Evolutionary conservation across 768 basidiomycete genomes (phyloP).

Genomic region (Stropharia rugosoannulata): DNA sequence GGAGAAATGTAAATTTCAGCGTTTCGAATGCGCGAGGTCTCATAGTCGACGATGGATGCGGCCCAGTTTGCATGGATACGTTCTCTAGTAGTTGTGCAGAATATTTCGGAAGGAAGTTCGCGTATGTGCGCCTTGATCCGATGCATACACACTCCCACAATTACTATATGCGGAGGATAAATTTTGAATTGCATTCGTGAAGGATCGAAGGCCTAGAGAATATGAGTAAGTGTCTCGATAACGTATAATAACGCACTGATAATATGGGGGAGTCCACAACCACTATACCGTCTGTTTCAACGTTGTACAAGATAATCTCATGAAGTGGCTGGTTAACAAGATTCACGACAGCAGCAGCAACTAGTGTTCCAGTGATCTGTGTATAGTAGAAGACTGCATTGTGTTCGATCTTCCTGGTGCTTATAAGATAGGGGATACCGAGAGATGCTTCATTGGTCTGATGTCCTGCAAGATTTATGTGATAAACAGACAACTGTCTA

Average conservation of each 20-base stretch:
- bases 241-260: constrained; percentile 8
- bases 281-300: constrained; percentile 11
- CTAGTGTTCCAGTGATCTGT: constrained; percentile 24
- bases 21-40: constrained; percentile 14
- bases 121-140: constrained; percentile 21
- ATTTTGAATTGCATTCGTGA: constrained; percentile 19
- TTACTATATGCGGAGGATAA: constrained; percentile 15
- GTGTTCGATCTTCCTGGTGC: constrained; percentile 10
- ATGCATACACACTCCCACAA: constrained; percentile 11
- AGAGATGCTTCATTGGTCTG: not conserved
- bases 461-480: constrained; percentile 12
- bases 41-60: constrained; percentile 20
- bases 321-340: constrained; percentile 16
- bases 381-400: constrained; percentile 17
- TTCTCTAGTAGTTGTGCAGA: constrained; percentile 2
- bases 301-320: constrained; percentile 31
- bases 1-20: constrained; percentile 16
- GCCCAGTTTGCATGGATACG: constrained; percentile 9
- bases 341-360: constrained; percentile 22
- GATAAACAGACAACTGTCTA: constrained; percentile 13
- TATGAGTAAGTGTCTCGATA: not conserved
- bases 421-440: constrained; percentile 10
- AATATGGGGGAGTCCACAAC: constrained; percentile 11
- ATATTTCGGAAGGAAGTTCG: constrained; percentile 16
- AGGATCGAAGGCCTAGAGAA: constrained; percentile 15